A percentile compares a stretch with the other conserved stretches of the same genome.
phyloP scores from a whole-genome alignment of 139 green algal genomes.

The Ostreobium quekettii region DNA sequence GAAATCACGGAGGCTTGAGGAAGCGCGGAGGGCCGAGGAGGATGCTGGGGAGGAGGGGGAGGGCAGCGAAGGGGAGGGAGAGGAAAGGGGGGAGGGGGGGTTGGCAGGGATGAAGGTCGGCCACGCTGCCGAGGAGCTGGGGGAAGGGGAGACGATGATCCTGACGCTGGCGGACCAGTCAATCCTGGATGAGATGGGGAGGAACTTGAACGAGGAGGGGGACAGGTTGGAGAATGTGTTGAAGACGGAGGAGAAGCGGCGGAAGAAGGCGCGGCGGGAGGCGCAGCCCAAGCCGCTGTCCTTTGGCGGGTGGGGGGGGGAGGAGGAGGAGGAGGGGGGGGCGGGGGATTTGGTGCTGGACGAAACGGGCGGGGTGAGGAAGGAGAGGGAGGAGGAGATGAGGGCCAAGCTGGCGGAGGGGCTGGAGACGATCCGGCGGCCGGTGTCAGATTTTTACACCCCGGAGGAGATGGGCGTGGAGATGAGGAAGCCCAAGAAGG shows the following conservation, averaged over 20 bases:
- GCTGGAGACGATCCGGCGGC: background rate
- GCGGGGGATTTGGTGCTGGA: slow-evolving; percentile 8
- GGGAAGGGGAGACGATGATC: slow-evolving; percentile 15
- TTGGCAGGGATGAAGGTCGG: slow-evolving; percentile 9
- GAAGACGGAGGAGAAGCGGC: background rate
- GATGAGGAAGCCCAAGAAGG: background rate
- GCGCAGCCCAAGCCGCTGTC: slow-evolving; percentile 8
- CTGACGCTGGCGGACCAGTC: slow-evolving; percentile 10
- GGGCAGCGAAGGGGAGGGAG: slow-evolving; percentile 3
- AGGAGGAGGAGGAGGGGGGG: slow-evolving; percentile 17
- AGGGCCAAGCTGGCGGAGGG: background rate
- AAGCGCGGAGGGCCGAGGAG: background rate
- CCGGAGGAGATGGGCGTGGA: background rate
- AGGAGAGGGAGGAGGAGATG: background rate
- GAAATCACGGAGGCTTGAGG: background rate
- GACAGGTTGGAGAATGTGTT: slow-evolving; percentile 16
- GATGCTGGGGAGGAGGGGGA: background rate
- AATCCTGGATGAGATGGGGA: slow-evolving; percentile 10
- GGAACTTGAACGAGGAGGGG: background rate
- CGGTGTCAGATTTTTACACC: slow-evolving; percentile 8
- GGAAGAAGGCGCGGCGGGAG: slow-evolving; percentile 5
- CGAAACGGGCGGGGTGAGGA: no score
- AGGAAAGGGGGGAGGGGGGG: background rate
- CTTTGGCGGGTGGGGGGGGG: background rate
- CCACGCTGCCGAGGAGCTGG: slow-evolving; percentile 4